Percentiles rank a stretch among this genome's conserved stretches.
Evolutionary conservation across 2,329 filamentous ascomycete genomes (phyloP).

Genomic region (Pseudocercospora ulei): DNA sequence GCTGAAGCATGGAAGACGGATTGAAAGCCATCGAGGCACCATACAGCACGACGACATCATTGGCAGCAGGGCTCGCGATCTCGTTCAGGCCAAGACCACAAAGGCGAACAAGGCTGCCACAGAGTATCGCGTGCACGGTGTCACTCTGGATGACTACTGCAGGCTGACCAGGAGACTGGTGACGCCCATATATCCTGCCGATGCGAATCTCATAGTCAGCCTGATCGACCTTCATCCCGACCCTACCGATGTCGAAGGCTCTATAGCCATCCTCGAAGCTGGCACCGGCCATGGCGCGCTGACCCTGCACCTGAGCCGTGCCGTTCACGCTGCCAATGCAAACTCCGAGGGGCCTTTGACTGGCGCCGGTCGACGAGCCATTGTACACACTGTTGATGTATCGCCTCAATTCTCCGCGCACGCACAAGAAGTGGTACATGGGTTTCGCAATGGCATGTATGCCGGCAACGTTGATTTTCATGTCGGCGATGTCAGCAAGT

Average conservation of each 20-base stretch:
- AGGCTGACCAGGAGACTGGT: slow-evolving; percentile 57
- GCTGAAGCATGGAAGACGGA: slow-evolving; percentile 32
- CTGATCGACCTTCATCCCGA: slow-evolving; percentile 63
- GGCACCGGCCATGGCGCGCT: slow-evolving; percentile 76
- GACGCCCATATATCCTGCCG: slow-evolving; percentile 69
- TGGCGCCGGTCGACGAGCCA: slow-evolving; percentile 46
- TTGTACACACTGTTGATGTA: slow-evolving; percentile 67
- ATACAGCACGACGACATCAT: slow-evolving; percentile 52
- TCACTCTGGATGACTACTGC: slow-evolving; percentile 65
- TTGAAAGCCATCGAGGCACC: slow-evolving; percentile 42
- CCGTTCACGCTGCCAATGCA: slow-evolving; percentile 63
- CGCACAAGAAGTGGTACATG: slow-evolving; percentile 54
- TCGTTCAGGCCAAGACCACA: slow-evolving; percentile 43
- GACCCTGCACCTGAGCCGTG: slow-evolving; percentile 64
- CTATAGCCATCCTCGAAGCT: slow-evolving; percentile 67
- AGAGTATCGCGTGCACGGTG: slow-evolving; percentile 51
- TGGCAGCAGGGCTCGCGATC: slow-evolving; percentile 51
- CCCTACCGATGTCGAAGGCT: slow-evolving; percentile 26
- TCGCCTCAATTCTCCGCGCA: slow-evolving; percentile 53
- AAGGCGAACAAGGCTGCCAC: slow-evolving; percentile 34
- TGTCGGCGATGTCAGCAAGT: slow-evolving; percentile 54
- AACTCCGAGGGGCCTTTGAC: slow-evolving; percentile 34
- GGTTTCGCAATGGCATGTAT: slow-evolving; percentile 63
- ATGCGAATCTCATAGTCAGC: slow-evolving; percentile 65
- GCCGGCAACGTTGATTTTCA: slow-evolving; percentile 63